These are phyloP conservation scores for Fagopyrum esculentum DNA, from an alignment of 148 eudicot genomes.

Conservation along the genomic window DNA sequence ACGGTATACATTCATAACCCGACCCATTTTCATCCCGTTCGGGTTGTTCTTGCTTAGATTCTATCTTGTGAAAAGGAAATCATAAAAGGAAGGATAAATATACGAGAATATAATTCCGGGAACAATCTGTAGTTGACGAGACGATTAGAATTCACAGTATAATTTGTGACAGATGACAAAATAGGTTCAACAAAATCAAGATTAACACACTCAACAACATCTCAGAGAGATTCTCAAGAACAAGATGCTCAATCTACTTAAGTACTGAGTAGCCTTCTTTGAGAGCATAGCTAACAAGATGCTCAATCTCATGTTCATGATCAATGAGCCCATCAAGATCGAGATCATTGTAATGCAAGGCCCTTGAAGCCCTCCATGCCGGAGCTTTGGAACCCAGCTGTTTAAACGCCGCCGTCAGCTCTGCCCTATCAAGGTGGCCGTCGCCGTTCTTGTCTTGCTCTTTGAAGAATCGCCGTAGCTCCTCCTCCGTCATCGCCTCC, in stretches of 20 bases:
- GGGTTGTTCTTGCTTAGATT: too few species aligned
- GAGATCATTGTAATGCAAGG: slow-evolving; percentile 10
- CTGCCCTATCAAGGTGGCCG: slow-evolving; percentile 13
- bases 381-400: not conserved
- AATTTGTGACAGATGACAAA: too few species aligned
- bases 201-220: too few species aligned
- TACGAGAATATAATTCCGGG: too few species aligned
- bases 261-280: not conserved
- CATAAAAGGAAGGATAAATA: too few species aligned
- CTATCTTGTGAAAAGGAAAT: too few species aligned
- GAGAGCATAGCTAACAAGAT: slow-evolving; percentile 8
- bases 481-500: slow-evolving; percentile 9
- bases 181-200: too few species aligned
- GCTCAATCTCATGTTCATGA: slow-evolving; percentile 11
- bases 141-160: too few species aligned
- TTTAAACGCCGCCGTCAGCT: slow-evolving; percentile 12
- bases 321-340: slow-evolving; percentile 3
- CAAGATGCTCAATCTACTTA: not conserved
- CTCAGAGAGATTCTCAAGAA: too few species aligned
- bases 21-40: too few species aligned
- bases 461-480: slow-evolving; percentile 5
- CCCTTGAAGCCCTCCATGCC: not conserved
- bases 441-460: slow-evolving; percentile 3
- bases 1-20: too few species aligned
- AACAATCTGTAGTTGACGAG: too few species aligned